Evolutionary conservation across 768 basidiomycete species (phyloP).

Genomic region (Termitomyces sp.): DNA sequence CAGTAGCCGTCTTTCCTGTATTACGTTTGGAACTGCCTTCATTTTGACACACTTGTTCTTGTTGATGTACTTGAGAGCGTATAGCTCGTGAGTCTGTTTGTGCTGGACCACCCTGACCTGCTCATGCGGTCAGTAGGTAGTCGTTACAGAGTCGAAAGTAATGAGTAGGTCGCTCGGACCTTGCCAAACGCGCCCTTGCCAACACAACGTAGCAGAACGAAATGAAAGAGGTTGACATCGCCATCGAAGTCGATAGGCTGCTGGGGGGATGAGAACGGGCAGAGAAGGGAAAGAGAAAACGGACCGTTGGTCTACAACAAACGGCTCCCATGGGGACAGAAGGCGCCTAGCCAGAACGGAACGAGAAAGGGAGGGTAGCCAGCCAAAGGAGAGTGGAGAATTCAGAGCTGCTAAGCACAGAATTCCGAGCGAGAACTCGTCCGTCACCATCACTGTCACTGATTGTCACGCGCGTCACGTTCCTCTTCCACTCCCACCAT

Average conservation of each 20-base stretch:
- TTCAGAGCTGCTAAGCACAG: not conserved
- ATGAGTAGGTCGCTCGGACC: slow-evolving; percentile 40
- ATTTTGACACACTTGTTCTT: slow-evolving; percentile 97
- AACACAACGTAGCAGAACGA: slow-evolving; percentile 91
- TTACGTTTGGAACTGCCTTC: slow-evolving; percentile 96
- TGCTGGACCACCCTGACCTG: slow-evolving; percentile 99
- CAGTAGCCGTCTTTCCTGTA: slow-evolving; percentile 91
- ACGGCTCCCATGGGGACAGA: slow-evolving; percentile 66
- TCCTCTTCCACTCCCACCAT: slow-evolving; percentile 9
- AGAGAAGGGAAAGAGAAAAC: slow-evolving; percentile 17
- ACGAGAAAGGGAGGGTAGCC: slow-evolving; percentile 7
- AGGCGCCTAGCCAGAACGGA: slow-evolving; percentile 4
- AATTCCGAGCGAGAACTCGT: not conserved
- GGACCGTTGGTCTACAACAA: slow-evolving; percentile 80
- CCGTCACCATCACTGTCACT: slow-evolving; percentile 10
- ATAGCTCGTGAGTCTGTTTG: slow-evolving; percentile 95
- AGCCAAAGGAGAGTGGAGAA: slow-evolving; percentile 10
- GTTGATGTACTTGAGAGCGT: slow-evolving; percentile 99
- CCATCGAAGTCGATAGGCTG: slow-evolving; percentile 96
- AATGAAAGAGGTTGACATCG: slow-evolving; percentile 96
- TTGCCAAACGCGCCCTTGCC: slow-evolving; percentile 99
- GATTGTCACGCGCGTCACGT: slow-evolving; percentile 6
- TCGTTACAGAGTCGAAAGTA: slow-evolving; percentile 11
- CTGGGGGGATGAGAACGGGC: not conserved
- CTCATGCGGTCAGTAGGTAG: slow-evolving; percentile 4